phyloP scores from a whole-genome alignment of 495 filamentous ascomycete genomes.

The Trichoderma erinaceum region DNA sequence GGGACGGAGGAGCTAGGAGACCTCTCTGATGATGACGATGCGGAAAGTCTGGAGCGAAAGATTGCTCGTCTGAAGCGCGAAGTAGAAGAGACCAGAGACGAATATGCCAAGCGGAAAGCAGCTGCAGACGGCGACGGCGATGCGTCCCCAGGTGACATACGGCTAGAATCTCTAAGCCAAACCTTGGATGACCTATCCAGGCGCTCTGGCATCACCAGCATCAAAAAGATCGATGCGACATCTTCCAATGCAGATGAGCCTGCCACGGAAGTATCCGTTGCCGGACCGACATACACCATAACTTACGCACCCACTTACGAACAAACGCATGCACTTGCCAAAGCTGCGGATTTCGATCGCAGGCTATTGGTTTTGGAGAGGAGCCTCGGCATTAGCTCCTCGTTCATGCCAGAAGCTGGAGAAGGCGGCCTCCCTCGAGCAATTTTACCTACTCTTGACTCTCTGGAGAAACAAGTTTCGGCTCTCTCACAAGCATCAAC shows the following conservation, averaged over 20 bases:
- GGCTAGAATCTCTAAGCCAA: conserved; percentile 56
- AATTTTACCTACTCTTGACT: conserved; percentile 72
- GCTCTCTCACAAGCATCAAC: conserved; percentile 58
- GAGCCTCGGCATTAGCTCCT: conserved; percentile 68
- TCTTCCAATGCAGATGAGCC: conserved; percentile 19
- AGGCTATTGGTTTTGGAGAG: conserved; percentile 74
- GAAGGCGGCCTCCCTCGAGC: conserved; percentile 52
- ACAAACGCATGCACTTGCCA: conserved; percentile 60
- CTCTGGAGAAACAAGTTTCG: conserved; percentile 65
- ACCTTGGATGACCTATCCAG: conserved; percentile 54
- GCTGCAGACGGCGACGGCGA: conserved; percentile 24
- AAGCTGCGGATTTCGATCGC: conserved; percentile 81
- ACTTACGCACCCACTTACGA: conserved; percentile 52
- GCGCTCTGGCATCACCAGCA: conserved; percentile 23
- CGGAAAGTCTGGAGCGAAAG: conserved; percentile 64
- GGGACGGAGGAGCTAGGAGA: conserved; percentile 60
- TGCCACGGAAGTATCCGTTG: conserved; percentile 10
- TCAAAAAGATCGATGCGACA: conserved; percentile 20
- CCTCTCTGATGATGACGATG: conserved; percentile 58
- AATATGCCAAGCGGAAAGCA: conserved; percentile 49
- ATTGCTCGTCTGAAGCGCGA: conserved; percentile 73
- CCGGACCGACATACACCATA: conserved; percentile 44
- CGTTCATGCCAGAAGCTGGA: conserved; percentile 58
- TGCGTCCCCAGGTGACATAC: conserved; percentile 17
- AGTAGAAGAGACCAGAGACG: conserved; percentile 69